A percentile compares a stretch with the other conserved stretches of the same genome.
Evolutionary conservation across 305 asterid genomes (phyloP).

Genomic region (Fraxinus angustifolia): DNA sequence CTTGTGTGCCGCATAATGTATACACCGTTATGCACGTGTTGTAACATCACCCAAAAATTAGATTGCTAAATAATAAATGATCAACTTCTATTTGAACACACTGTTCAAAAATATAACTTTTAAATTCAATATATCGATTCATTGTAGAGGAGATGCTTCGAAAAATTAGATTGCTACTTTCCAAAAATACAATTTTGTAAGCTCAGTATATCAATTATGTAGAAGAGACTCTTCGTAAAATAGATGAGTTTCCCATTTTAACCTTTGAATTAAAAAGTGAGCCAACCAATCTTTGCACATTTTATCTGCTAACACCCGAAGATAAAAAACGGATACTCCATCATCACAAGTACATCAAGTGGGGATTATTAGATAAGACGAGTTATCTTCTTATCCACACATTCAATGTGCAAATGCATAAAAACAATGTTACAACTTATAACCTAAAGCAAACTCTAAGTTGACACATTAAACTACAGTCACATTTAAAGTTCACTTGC

Average conservation of each 20-base stretch:
- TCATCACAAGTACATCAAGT: background rate
- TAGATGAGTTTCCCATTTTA: background rate
- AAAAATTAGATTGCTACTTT: background rate
- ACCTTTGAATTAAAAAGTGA: background rate
- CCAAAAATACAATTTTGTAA: background rate
- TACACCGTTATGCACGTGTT: no score
- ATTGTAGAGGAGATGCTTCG: background rate
- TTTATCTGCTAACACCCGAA: background rate
- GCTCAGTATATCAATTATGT: background rate
- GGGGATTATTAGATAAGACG: background rate
- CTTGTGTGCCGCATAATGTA: no score
- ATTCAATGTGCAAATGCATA: background rate
- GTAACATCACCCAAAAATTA: no score
- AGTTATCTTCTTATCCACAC: background rate
- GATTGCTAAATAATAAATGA: background rate
- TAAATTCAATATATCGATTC: background rate
- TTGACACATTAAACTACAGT: rapidly evolving
- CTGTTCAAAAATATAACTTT: background rate
- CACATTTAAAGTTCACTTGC: no score
- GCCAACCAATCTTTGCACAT: background rate
- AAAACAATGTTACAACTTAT: background rate
- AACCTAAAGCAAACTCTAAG: no score
- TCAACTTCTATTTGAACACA: background rate
- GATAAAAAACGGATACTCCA: background rate
- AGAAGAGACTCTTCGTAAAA: background rate